Evolutionary conservation across 495 filamentous ascomycete genomes (phyloP), one percentile per base, ranked within the genome.

Genomic region (Hypoxylon lienhwacheense): DNA sequence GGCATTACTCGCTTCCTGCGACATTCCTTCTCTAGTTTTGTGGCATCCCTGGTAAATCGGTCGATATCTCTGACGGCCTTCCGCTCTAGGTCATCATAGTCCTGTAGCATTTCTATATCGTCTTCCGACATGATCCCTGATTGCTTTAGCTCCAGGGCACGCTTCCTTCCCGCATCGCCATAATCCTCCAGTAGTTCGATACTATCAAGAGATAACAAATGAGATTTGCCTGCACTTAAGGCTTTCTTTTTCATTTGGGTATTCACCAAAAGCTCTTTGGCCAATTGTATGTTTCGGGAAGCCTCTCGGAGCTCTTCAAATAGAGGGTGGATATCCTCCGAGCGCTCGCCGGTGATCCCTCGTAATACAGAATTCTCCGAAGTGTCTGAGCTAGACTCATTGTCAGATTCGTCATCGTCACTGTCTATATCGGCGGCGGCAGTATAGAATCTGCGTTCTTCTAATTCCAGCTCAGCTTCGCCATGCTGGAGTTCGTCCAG

Each of bases 311-410:
- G 59, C 26, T 66, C 59, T 35, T 66, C 55, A 29, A 64, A 64
- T 14, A 66, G 43, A 15, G 65, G 63, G 47, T 66, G 63, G 12
- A 53, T 55, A 29, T 45, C 55, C 21, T 53, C 53, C 8, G 63
- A 63, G 10, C 63, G 65, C 16, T 68, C 63, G 34, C 65, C 63
- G 7, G 53, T 59, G 31, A 66, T 68, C 29, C 63, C 65, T 20
- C 47, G 53, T 12, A 68, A 36, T 26, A 28, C 25, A 7, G 57
- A 49, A 31, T 61, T 46, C 33, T 61, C 53, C 7, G 55, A 60
- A 46, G 61, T 40, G 31, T 56, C 33, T 15, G 56, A 47, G 20
- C 21, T 21, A 31, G 15, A 46, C 4, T 68, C 56, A 43, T 64
- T 26, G 24, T 59, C 37, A 16, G 52, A 48, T 35, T 44, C 55